phyloP scores from a whole-genome alignment of 75 land plant genomes.

The Chamaecyparis obtusa region DNA sequence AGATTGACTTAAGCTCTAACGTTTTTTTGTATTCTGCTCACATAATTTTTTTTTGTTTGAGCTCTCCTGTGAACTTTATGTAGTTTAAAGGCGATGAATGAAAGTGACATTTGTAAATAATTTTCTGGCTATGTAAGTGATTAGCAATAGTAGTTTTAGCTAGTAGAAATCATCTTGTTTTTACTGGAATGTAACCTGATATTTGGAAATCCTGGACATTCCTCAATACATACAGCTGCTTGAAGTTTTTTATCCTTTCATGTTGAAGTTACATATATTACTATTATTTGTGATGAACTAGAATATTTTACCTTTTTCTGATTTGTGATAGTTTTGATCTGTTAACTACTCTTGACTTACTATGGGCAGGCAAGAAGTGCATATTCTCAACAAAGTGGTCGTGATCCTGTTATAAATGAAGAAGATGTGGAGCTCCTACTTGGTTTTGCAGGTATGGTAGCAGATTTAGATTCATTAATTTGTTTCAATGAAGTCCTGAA shows the following conservation, averaged over 20 bases:
- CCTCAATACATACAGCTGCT: background rate
- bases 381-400: background rate
- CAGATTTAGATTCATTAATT: background rate
- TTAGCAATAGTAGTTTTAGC: background rate
- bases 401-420: background rate
- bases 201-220: background rate
- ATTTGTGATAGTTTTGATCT: background rate
- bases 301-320: background rate
- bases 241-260: background rate
- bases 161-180: background rate
- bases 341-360: background rate
- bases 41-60: background rate
- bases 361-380: conserved; percentile 8
- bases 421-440: conserved; percentile 14
- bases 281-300: background rate
- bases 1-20: background rate
- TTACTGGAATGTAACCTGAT: background rate
- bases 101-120: background rate
- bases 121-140: background rate
- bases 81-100: background rate
- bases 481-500: conserved; percentile 1
- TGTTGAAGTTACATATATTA: background rate
- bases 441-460: background rate
- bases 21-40: background rate
- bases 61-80: background rate